A percentile compares a stretch with the other conserved stretches of the same genome.
phyloP scores from a whole-genome alignment of 352 stramenopile genomes.

The Hyaloperonospora brassicae region DNA sequence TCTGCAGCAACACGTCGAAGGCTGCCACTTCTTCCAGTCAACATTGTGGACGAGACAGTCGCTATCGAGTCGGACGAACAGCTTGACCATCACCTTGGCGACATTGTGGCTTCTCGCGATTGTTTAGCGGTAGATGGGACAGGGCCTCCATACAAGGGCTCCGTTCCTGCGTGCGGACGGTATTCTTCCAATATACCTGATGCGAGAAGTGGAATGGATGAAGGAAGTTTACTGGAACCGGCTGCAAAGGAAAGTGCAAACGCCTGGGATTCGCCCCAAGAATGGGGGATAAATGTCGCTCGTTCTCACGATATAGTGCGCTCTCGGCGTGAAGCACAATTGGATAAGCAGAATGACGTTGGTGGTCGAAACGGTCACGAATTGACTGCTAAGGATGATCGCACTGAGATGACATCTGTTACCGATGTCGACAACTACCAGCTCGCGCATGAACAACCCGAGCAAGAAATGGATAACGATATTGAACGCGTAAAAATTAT shows the following conservation, averaged over 20 bases:
- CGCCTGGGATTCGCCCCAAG: neutral
- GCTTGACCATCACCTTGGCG: conserved; percentile 2
- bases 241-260: no score
- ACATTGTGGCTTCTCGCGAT: conserved; percentile 15
- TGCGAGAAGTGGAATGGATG: neutral
- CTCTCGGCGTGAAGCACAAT: conserved; percentile 10
- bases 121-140: conserved; percentile 20
- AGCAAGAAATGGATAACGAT: conserved; percentile 36
- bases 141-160: conserved; percentile 14
- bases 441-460: conserved; percentile 26
- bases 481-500: conserved; percentile 6
- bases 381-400: conserved; percentile 16
- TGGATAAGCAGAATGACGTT: conserved; percentile 1
- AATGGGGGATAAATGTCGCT: conserved; percentile 9
- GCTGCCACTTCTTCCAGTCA: neutral
- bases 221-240: conserved; percentile 2
- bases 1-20: neutral
- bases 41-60: conserved; percentile 4
- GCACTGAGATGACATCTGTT: conserved; percentile 3
- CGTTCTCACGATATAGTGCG: conserved; percentile 20
- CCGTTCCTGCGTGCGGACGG: conserved; percentile 8
- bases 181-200: conserved; percentile 6
- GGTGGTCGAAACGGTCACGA: conserved; percentile 6
- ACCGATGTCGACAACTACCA: conserved; percentile 20
- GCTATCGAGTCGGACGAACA: conserved; percentile 6